Evolutionary conservation across 192 early-diverging fungal genomes (phyloP).

Genomic region (Rhizophagus clarus): DNA sequence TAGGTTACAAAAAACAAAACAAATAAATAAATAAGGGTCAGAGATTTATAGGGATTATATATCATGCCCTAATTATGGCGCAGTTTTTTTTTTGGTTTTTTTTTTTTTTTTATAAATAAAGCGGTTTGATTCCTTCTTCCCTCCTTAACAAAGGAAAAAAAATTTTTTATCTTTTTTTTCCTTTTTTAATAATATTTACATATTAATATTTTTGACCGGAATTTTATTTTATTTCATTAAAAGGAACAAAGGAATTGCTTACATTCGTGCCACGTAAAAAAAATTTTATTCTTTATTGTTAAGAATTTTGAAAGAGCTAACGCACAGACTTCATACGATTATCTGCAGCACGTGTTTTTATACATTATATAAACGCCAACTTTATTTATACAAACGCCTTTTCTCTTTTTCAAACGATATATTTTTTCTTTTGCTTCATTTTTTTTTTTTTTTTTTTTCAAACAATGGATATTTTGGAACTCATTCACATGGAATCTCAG

Average conservation of each 20-base stretch:
- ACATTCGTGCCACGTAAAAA: neutral
- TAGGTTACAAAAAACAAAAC: too few species aligned
- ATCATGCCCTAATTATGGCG: too few species aligned
- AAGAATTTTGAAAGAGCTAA: neutral
- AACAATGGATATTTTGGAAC: slow-evolving; percentile 61
- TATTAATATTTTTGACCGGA: neutral
- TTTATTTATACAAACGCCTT: neutral
- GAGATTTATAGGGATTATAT: too few species aligned
- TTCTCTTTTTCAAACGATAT: too few species aligned
- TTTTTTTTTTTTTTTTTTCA: too few species aligned
- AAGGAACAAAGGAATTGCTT: neutral
- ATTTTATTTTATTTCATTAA: neutral
- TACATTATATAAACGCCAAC: neutral
- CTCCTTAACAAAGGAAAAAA: neutral
- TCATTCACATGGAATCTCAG: slow-evolving; percentile 49
- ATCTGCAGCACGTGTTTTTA: neutral
- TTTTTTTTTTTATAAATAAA: neutral
- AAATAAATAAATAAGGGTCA: too few species aligned
- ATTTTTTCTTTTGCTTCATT: neutral
- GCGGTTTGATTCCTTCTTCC: too few species aligned
- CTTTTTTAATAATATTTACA: too few species aligned
- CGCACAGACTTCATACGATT: neutral
- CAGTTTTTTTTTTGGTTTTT: too few species aligned
- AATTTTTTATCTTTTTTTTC: neutral
- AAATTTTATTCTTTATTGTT: neutral